Evolutionary conservation across 164 flowering plant genomes (phyloP).

Genomic region (Tetracentron sinense): DNA sequence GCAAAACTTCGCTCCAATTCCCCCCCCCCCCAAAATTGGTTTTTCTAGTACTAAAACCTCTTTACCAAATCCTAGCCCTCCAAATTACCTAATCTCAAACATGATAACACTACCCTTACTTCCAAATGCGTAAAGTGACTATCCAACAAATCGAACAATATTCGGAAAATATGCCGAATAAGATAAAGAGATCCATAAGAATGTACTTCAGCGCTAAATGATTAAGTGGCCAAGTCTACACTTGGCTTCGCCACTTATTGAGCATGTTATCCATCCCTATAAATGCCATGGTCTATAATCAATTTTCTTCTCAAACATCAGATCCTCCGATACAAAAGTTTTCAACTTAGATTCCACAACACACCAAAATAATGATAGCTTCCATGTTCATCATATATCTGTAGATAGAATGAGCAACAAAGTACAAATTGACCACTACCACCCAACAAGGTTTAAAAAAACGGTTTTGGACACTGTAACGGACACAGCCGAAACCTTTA

Average conservation of each 20-base stretch:
- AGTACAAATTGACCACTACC: neutral
- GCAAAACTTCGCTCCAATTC: no score
- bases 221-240: no score
- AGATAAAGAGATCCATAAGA: no score
- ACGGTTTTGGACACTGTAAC: no score
- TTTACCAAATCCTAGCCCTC: neutral
- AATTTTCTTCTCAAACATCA: neutral
- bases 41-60: neutral
- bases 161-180: no score
- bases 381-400: neutral
- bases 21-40: no score
- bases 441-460: neutral
- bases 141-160: no score
- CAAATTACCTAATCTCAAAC: neutral
- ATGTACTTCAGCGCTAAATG: neutral
- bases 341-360: neutral
- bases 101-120: no score
- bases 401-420: neutral
- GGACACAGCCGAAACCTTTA: no score
- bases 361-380: neutral
- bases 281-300: neutral
- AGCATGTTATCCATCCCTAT: neutral
- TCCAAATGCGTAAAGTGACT: no score
- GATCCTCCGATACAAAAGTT: neutral
- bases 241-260: neutral